These are phyloP conservation scores for Seiridium unicorne DNA, from an alignment of 2,329 filamentous ascomycete species.

Conservation along the genomic window DNA sequence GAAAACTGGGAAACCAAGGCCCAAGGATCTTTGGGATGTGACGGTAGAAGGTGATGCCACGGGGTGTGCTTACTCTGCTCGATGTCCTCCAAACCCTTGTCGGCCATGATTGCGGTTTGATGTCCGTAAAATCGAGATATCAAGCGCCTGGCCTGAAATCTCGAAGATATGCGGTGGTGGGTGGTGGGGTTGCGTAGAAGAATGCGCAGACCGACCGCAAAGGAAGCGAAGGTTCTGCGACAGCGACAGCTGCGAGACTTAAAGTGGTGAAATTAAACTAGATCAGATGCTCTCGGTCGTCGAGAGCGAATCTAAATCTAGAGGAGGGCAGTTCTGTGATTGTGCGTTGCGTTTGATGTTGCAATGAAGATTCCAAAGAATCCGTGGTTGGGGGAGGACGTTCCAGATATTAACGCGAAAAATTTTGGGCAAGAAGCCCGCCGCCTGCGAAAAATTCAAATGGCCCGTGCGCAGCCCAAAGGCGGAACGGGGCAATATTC, in stretches of 20 bases:
- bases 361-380: constrained; percentile 7
- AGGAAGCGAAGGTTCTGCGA: constrained; percentile 12
- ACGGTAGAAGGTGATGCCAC: neutral
- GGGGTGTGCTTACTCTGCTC: constrained; percentile 19
- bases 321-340: constrained; percentile 1
- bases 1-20: neutral
- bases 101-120: constrained; percentile 91
- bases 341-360: constrained; percentile 1
- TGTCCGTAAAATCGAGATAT: constrained; percentile 7
- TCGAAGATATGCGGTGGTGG: constrained; percentile 9
- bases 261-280: constrained; percentile 16
- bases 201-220: constrained; percentile 9
- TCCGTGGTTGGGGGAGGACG: neutral
- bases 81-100: constrained; percentile 92
- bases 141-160: constrained; percentile 12
- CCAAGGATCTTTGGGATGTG: neutral
- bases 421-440: constrained; percentile 6
- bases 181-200: constrained; percentile 32
- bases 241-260: constrained; percentile 18
- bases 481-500: neutral
- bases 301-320: constrained; percentile 13
- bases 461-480: constrained; percentile 6
- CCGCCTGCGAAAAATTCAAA: neutral
- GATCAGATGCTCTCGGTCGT: constrained; percentile 10
- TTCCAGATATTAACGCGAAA: constrained; percentile 6